Conservation (phyloP, 345 rosid species). For the Lagerstroemia speciosa region DNA sequence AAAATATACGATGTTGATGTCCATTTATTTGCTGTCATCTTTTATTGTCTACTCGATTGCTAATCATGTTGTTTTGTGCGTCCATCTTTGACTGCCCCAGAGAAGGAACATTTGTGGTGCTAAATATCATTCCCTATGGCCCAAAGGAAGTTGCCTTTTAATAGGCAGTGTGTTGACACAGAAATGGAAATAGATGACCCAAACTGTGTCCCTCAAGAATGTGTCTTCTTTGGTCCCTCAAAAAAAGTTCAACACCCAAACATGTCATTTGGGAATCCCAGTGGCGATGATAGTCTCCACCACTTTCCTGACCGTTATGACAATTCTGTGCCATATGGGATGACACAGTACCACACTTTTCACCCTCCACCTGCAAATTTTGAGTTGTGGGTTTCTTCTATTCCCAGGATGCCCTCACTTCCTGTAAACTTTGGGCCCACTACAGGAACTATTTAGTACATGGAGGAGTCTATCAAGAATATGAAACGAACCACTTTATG, state of each 20-base stretch:
- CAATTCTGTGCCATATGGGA: constrained; percentile 31
- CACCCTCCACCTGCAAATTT: constrained; percentile 40
- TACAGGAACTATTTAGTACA: constrained; percentile 28
- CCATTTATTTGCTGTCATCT: neutral
- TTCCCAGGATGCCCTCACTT: constrained; percentile 13
- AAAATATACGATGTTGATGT: too few species aligned
- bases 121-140: constrained; percentile 32
- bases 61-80: neutral
- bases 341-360: constrained; percentile 40
- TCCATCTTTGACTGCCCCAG: neutral
- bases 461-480: constrained; percentile 47
- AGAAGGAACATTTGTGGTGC: neutral
- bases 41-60: neutral
- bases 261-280: constrained; percentile 22
- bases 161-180: constrained; percentile 34
- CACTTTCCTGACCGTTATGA: constrained; percentile 39
- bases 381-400: constrained; percentile 41
- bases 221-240: constrained; percentile 35
- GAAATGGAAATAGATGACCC: constrained; percentile 49
- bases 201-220: constrained; percentile 33
- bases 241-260: constrained; percentile 41
- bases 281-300: constrained; percentile 29
- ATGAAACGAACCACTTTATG: constrained; percentile 45
- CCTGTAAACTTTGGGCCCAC: constrained; percentile 35
- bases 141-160: constrained; percentile 37